phyloP scores from a whole-genome alignment of 108 stramenopile species.

The Craspedostauros australis region DNA sequence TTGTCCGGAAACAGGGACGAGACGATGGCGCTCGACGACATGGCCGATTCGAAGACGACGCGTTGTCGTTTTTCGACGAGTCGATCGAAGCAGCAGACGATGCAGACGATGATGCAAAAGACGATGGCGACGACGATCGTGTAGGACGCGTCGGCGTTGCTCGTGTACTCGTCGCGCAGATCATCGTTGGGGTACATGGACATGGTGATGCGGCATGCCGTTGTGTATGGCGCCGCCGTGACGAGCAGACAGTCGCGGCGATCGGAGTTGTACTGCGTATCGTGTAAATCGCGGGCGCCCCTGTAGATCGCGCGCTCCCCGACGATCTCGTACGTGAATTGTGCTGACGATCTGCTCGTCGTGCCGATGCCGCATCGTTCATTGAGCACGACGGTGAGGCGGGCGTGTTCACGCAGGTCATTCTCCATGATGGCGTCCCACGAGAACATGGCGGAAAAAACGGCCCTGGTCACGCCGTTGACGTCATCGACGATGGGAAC shows the following conservation, averaged over 20 bases:
- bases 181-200: constrained; percentile 7
- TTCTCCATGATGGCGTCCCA: too few species aligned
- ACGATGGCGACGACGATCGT: neutral
- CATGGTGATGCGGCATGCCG: too few species aligned
- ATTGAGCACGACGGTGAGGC: too few species aligned
- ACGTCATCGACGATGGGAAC: too few species aligned
- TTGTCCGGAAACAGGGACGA: constrained; percentile 5
- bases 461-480: too few species aligned
- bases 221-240: neutral
- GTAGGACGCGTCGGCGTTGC: neutral
- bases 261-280: constrained; percentile 5
- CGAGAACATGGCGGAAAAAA: too few species aligned
- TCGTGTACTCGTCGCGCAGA: neutral
- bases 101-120: neutral
- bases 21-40: constrained; percentile 5
- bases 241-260: neutral
- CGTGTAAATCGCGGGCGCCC: constrained; percentile 7
- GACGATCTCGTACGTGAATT: constrained; percentile 5
- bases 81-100: constrained; percentile 2
- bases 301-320: constrained; percentile 6
- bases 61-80: neutral
- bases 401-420: too few species aligned
- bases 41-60: neutral
- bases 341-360: neutral
- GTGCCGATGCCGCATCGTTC: too few species aligned